Evolutionary conservation across 208 protist species (phyloP).

Genomic region (Wallacemonas sp.): DNA sequence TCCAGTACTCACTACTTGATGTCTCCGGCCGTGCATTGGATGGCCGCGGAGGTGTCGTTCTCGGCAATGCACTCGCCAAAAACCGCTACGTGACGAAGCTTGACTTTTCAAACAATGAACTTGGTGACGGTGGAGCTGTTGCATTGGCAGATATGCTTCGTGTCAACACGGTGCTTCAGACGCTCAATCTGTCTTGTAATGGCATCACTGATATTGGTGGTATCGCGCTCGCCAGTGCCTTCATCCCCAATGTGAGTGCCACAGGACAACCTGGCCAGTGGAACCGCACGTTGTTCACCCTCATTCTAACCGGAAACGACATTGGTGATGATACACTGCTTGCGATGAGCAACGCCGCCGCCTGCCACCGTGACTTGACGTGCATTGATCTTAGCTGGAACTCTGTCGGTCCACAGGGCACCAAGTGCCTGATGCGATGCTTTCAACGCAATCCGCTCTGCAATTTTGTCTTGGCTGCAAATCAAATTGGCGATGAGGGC

Average conservation of each 20-base stretch:
- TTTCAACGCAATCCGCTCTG: conserved; percentile 80
- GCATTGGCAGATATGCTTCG: conserved; percentile 64
- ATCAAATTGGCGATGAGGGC: conserved; percentile 77
- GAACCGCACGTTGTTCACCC: conserved; percentile 75
- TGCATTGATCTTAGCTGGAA: conserved; percentile 86
- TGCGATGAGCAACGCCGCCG: conserved; percentile 82
- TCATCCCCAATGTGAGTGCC: conserved; percentile 78
- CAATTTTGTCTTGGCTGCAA: conserved; percentile 70
- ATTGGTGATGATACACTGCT: conserved; percentile 81
- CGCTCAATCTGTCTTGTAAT: conserved; percentile 78
- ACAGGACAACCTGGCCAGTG: conserved; percentile 83
- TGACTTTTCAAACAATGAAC: conserved; percentile 69
- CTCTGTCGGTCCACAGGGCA: conserved; percentile 70
- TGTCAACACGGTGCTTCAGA: conserved; percentile 59
- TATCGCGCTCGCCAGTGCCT: conserved; percentile 82
- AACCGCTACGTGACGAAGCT: conserved; percentile 54
- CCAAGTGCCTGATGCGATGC: conserved; percentile 71
- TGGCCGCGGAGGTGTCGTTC: conserved; percentile 63
- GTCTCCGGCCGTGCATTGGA: conserved; percentile 57
- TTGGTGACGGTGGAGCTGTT: conserved; percentile 79
- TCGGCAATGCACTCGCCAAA: conserved; percentile 68
- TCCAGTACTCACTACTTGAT: conserved; percentile 54
- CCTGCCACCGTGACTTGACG: conserved; percentile 78
- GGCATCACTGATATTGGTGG: conserved; percentile 79
- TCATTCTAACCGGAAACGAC: conserved; percentile 71